phyloP scores from a whole-genome alignment of 192 early-diverging fungal genomes.

The Podila epigama region DNA sequence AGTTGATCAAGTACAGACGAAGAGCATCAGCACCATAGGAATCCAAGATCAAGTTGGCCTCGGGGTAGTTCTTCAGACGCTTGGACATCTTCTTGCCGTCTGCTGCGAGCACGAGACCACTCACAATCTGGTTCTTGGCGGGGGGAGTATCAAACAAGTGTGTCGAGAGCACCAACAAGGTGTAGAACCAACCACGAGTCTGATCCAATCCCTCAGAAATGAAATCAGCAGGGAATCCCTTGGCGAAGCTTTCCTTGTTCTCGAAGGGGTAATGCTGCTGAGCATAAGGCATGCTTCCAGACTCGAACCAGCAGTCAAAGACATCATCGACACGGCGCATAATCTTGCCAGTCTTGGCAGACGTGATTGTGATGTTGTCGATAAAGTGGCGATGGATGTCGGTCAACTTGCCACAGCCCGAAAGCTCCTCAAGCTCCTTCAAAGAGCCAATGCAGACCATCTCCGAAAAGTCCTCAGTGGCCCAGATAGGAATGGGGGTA shows the following conservation, averaged over 20 bases:
- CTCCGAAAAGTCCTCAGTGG: constrained; percentile 84
- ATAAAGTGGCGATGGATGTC: constrained; percentile 98
- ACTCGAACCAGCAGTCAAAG: constrained; percentile 99
- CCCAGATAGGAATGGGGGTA: constrained; percentile 99
- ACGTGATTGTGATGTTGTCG: constrained; percentile 97
- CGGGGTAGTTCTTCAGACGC: constrained; percentile 98
- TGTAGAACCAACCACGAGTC: constrained; percentile 99
- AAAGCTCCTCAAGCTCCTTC: constrained; percentile 85
- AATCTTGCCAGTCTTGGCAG: constrained; percentile 83
- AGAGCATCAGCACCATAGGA: constrained; percentile 95
- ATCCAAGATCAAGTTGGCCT: constrained; percentile 83
- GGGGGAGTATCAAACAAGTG: constrained; percentile 95
- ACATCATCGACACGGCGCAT: constrained; percentile 94
- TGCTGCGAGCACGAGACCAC: constrained; percentile 92
- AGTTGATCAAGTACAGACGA: constrained; percentile 96
- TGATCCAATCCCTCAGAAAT: constrained; percentile 99
- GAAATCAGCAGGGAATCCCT: constrained; percentile 97
- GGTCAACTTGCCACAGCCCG: constrained; percentile 84
- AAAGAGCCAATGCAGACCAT: constrained; percentile 92
- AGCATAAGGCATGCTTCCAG: constrained; percentile 98
- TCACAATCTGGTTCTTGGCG: constrained; percentile 98
- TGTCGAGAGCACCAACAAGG: constrained; percentile 94
- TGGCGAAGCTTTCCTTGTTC: constrained; percentile 87
- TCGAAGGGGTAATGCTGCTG: constrained; percentile 99
- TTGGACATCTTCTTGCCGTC: constrained; percentile 99